These are phyloP conservation scores for Aspergillus carlsbadensis DNA, from an alignment of 495 filamentous ascomycete genomes.

Conservation along the genomic window DNA sequence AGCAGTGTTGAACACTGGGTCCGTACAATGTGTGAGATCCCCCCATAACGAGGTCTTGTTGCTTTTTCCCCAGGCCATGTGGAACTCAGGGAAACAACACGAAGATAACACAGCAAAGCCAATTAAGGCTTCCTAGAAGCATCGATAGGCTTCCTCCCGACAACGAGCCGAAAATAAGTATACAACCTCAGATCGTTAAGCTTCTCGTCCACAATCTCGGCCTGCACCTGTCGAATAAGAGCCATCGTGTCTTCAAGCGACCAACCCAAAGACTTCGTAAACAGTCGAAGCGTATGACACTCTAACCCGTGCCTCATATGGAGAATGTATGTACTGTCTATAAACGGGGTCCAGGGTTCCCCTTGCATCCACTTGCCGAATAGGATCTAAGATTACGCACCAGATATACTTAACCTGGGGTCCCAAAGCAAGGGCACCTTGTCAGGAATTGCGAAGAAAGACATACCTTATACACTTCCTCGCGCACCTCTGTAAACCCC, in stretches of 20 bases:
- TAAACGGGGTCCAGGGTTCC: background rate
- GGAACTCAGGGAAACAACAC: too few species aligned
- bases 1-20: too few species aligned
- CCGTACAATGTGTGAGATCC: too few species aligned
- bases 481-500: slow-evolving; percentile 4
- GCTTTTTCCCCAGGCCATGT: too few species aligned
- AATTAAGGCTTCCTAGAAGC: too few species aligned
- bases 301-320: background rate
- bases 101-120: too few species aligned
- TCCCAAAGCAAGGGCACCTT: background rate
- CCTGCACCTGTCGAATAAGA: background rate
- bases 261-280: slow-evolving; percentile 13
- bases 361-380: background rate
- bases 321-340: too few species aligned
- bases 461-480: slow-evolving; percentile 5
- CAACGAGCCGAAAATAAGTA: background rate
- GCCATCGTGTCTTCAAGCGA: slow-evolving; percentile 11
- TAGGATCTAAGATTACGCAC: background rate
- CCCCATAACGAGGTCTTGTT: too few species aligned
- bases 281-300: slow-evolving; percentile 6
- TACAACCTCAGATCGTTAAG: slow-evolving; percentile 9
- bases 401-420: too few species aligned
- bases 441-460: background rate
- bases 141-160: background rate
- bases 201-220: slow-evolving; percentile 5